phyloP scores from a whole-genome alignment of 176 grass and related monocot species.

The Juncus effusus region DNA sequence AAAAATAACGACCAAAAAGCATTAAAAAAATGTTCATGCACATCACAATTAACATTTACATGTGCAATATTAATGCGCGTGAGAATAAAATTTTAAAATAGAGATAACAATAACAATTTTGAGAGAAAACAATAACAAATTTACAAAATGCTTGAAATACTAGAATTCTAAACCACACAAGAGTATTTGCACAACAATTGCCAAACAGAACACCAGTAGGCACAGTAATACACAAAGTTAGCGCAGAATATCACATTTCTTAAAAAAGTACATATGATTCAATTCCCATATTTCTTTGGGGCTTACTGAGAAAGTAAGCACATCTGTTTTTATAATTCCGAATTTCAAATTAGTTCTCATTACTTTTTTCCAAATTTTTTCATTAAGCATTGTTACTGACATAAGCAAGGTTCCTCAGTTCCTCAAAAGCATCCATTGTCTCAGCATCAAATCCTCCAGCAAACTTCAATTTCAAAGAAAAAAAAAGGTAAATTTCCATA shows the following conservation, averaged over 20 bases:
- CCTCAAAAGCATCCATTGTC: constrained; percentile 96
- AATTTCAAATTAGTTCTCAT: no score
- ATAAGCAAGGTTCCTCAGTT: constrained; percentile 87
- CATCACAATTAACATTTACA: no score
- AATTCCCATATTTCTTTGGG: background rate
- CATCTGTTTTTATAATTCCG: background rate
- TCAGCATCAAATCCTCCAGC: constrained; percentile 87
- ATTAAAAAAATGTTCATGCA: no score
- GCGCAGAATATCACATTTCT: constrained; percentile 5
- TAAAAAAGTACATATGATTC: constrained; percentile 25
- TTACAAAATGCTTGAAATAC: no score
- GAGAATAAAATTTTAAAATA: no score
- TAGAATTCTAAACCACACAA: no score
- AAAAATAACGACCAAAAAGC: no score
- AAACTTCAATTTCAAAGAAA: constrained; percentile 50
- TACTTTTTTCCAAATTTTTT: background rate
- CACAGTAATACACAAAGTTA: background rate
- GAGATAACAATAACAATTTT: no score
- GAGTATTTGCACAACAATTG: no score
- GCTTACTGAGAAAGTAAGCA: constrained; percentile 91
- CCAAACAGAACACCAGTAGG: no score
- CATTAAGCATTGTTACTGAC: constrained; percentile 66
- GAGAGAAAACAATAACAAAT: no score
- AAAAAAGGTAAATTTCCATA: background rate
- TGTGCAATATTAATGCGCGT: no score